Evolutionary conservation across 257 asterid species (phyloP), one percentile per base, ranked within the genome.

Genomic region (Solanum phureja): DNA sequence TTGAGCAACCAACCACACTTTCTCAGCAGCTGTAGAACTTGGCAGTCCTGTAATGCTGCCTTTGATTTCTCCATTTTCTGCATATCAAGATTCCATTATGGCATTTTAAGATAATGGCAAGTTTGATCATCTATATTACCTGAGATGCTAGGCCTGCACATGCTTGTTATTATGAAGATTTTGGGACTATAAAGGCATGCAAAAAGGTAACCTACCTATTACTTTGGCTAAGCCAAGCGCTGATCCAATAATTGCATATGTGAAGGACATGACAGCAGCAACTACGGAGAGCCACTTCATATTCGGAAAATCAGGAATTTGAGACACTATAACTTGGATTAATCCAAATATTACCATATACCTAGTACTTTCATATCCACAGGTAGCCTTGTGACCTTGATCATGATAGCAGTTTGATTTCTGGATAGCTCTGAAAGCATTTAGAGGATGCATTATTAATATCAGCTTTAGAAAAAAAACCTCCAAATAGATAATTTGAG

Each of bases 181-280:
- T 81, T 81, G 27, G 0, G 44, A 33, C 83, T 0, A 9, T 49
- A 42, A 79, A 42, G 19, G 13, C 38, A n/a, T 75, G 72, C 69
- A 29, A 37, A 11, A 27, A 71, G 42, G 23, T 5, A 85, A 58
- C 79, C 79, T 89, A 95, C 99, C 95, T 18, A 94, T 90, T 86
- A 92, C 93, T 90, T 90, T 90, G 23, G 95, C 95, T 12, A 92
- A 90, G 86, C 99, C 98, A 38, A 96, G 94, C 73, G 94, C 96
- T 58, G 95, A 89, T 74, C 98, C 98, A 1, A 94, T 93, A 83
- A 86, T 86, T 42, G 98, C 90, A 86, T 96, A 96, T 16, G 92
- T 38, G 88, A 96, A 93, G 40, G 99, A 96, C 98, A 94, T 95
- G 91, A 92, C 69, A 13, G 98, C 96, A 83, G 98, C 95, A 16